A percentile compares a stretch with the other conserved stretches of the same genome.
phyloP scores from a whole-genome alignment of 371 early-diverging fungal genomes.

The Rhizopus sp. region DNA sequence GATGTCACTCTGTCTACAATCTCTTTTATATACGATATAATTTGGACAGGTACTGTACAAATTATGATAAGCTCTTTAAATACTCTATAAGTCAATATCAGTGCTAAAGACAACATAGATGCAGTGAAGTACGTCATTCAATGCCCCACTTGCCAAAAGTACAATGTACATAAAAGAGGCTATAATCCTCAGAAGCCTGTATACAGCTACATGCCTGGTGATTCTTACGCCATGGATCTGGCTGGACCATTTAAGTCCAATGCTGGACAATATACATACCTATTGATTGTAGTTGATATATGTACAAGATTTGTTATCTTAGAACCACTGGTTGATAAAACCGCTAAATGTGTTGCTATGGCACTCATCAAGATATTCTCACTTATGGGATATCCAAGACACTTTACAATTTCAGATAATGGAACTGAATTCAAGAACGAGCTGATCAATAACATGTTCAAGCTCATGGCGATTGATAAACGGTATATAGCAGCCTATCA shows the following conservation, averaged over 20 bases:
- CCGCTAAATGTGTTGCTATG: neutral
- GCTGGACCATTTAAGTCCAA: constrained; percentile 11
- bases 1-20: no score
- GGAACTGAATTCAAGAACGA: constrained; percentile 12
- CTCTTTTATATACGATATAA: no score
- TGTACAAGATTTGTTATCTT: constrained; percentile 18
- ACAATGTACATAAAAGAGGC: constrained; percentile 9
- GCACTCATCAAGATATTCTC: constrained; percentile 7
- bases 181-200: constrained; percentile 13
- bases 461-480: constrained; percentile 1
- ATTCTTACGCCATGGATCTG: constrained; percentile 18
- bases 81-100: no score
- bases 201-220: constrained; percentile 9
- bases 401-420: constrained; percentile 7
- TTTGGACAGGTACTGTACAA: no score
- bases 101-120: no score
- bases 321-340: constrained; percentile 17
- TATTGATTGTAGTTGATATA: constrained; percentile 17
- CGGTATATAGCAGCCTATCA: constrained; percentile 3
- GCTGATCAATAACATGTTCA: neutral
- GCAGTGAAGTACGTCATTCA: neutral
- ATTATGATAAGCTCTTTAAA: no score
- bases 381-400: neutral
- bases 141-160: constrained; percentile 14
- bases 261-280: neutral